These are phyloP conservation scores for Daldinia loculata DNA, from an alignment of 495 filamentous ascomycete species.

Conservation along the genomic window DNA sequence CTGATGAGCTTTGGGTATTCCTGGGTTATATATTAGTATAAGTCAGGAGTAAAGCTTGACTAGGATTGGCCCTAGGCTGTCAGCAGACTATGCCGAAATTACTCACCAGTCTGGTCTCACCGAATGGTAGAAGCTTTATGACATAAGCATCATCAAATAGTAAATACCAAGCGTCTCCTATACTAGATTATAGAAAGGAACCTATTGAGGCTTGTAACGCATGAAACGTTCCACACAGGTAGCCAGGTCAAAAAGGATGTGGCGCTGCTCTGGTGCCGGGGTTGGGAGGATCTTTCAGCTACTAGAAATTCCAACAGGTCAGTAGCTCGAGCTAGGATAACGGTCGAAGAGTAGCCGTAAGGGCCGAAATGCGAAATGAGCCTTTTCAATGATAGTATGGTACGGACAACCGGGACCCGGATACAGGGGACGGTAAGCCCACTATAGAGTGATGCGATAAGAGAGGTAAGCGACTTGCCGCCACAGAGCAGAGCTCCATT, in stretches of 20 bases:
- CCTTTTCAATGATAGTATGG: constrained; percentile 22
- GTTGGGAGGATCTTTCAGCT: constrained; percentile 27
- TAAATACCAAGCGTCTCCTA: constrained; percentile 19
- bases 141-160: constrained; percentile 41
- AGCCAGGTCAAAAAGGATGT: constrained; percentile 37
- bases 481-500: constrained; percentile 28
- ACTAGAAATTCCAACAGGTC: constrained; percentile 2
- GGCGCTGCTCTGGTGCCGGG: constrained; percentile 34
- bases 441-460: constrained; percentile 33
- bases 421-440: constrained; percentile 12
- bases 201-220: constrained; percentile 31
- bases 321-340: constrained; percentile 20
- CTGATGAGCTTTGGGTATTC: constrained; percentile 38
- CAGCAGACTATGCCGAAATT: constrained; percentile 34
- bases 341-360: constrained; percentile 12
- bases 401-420: constrained; percentile 21
- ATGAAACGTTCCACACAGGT: constrained; percentile 44
- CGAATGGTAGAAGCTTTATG: constrained; percentile 32
- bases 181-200: constrained; percentile 30
- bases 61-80: constrained; percentile 21
- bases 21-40: constrained; percentile 37
- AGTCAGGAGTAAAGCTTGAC: constrained; percentile 9
- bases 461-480: constrained; percentile 29
- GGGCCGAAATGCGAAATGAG: constrained; percentile 10
- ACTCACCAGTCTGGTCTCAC: constrained; percentile 40